A percentile compares a stretch with the other conserved stretches of the same genome.
These are phyloP conservation scores for Neonectria magnoliae DNA, from an alignment of 2,329 filamentous ascomycete genomes.

Conservation along the genomic window DNA sequence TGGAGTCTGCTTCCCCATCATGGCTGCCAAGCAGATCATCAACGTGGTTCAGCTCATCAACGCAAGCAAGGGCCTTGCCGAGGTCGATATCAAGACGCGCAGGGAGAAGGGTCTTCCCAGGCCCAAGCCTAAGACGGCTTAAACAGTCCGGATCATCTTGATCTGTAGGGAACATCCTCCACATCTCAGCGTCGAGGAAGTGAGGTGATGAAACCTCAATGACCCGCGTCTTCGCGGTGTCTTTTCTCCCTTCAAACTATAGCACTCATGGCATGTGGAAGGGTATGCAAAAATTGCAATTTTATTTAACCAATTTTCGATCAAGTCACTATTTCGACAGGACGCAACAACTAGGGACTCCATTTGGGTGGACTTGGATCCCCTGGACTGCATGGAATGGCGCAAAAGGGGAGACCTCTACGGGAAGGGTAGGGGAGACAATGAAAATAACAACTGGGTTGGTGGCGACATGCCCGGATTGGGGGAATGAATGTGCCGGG, in stretches of 20 bases:
- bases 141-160: conserved; percentile 11
- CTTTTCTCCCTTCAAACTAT: conserved; percentile 1
- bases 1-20: conserved; percentile 82
- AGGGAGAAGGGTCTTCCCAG: conserved; percentile 62
- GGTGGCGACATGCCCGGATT: conserved; percentile 4
- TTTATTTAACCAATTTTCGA: conserved; percentile 29
- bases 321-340: conserved; percentile 23
- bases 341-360: conserved; percentile 35
- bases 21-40: conserved; percentile 91
- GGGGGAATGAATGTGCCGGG: conserved; percentile 6
- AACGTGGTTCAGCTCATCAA: conserved; percentile 95
- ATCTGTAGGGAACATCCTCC: conserved; percentile 5
- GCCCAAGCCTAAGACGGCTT: conserved; percentile 49
- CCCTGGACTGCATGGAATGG: conserved; percentile 43
- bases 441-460: conserved; percentile 34
- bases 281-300: conserved; percentile 12
- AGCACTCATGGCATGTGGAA: conserved; percentile 19
- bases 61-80: conserved; percentile 89
- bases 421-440: conserved; percentile 27
- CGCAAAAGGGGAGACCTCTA: conserved; percentile 40
- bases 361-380: conserved; percentile 29
- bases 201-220: not conserved
- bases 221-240: not conserved
- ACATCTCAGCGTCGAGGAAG: not conserved
- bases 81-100: conserved; percentile 82